A percentile compares a stretch with the other conserved stretches of the same genome.
These are phyloP conservation scores for Syzygium malaccense DNA, from an alignment of 441 rosid species.

Conservation along the genomic window DNA sequence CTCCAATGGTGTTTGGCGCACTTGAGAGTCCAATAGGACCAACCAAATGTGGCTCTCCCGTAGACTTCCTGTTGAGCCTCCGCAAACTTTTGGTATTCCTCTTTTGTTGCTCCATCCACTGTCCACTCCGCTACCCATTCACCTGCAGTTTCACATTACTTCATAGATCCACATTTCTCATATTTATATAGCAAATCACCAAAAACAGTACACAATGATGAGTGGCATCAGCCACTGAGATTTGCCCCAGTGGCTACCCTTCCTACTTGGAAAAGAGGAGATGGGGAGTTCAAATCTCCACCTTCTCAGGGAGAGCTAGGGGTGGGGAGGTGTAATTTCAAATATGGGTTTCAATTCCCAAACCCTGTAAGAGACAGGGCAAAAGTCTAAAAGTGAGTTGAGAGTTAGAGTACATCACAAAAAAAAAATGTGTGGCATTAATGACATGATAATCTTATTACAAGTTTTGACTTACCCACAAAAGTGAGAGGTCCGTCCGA, in stretches of 20 bases:
- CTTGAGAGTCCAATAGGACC: background rate
- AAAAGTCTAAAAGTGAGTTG: no score
- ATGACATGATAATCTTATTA: no score
- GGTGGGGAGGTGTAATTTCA: no score
- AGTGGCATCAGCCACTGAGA: background rate
- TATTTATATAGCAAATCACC: background rate
- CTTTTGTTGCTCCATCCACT: background rate
- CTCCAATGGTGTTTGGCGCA: no score
- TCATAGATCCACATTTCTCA: background rate
- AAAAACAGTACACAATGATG: background rate
- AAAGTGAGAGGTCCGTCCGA: background rate
- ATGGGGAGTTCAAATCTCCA: no score
- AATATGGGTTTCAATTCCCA: no score
- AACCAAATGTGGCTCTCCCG: background rate
- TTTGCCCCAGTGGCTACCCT: no score
- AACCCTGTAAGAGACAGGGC: fast-evolving
- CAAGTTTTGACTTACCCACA: conserved; percentile 17
- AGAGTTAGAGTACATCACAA: no score
- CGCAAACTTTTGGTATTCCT: background rate
- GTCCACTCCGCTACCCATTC: background rate
- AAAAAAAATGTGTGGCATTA: no score
- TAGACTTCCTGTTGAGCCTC: background rate
- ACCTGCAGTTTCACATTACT: background rate
- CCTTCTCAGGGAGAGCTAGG: no score
- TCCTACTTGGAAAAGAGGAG: no score